Evolutionary conservation across 2,329 filamentous ascomycete species (phyloP).

Genomic region (Colletotrichum magnum): DNA sequence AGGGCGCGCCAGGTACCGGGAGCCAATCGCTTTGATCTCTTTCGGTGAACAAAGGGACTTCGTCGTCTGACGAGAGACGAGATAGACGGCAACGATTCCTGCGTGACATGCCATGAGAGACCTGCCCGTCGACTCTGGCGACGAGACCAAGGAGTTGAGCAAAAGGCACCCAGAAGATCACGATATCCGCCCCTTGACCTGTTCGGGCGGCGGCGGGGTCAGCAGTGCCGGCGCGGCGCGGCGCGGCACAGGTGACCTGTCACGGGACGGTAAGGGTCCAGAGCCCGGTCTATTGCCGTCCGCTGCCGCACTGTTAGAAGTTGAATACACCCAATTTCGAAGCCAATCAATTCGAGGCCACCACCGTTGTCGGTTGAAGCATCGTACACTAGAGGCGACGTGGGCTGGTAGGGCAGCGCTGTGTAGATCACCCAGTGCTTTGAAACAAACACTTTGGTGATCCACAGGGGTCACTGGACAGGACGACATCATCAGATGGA

Average conservation of each 20-base stretch:
- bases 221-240: conserved; percentile 14
- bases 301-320: conserved; percentile 14
- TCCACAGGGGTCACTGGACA: conserved; percentile 10
- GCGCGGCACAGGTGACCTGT: background rate
- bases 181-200: conserved; percentile 16
- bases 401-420: too few species aligned
- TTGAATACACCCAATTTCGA: background rate
- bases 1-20: conserved; percentile 2
- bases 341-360: conserved; percentile 4
- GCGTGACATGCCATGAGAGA: background rate
- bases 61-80: background rate
- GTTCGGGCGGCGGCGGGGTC: conserved; percentile 3
- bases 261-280: background rate
- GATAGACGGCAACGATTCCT: background rate
- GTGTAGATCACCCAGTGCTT: conserved; percentile 10
- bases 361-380: conserved; percentile 2
- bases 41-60: background rate
- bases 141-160: conserved; percentile 14
- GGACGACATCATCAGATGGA: conserved; percentile 19
- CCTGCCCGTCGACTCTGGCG: background rate
- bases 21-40: background rate
- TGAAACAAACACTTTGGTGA: conserved; percentile 21
- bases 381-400: background rate
- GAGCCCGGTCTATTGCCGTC: conserved; percentile 10
- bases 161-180: conserved; percentile 13